Conservation (phyloP, 805 yeast genomes). For the Starmerella apis region DNA sequence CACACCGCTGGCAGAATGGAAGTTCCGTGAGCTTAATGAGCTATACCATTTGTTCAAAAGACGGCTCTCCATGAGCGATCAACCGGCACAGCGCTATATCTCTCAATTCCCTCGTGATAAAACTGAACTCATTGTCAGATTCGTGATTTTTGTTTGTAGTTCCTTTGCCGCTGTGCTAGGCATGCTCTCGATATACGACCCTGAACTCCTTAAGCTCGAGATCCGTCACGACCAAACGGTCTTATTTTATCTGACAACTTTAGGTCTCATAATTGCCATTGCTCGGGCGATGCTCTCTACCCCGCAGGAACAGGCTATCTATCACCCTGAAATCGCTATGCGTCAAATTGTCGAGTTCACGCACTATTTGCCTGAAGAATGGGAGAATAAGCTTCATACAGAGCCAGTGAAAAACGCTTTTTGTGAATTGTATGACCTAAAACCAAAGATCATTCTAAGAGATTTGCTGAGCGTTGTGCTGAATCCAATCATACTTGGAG, state of each 20-base stretch:
- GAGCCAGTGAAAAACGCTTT: slow-evolving; percentile 76
- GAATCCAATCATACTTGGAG: slow-evolving; percentile 86
- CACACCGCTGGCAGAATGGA: slow-evolving; percentile 93
- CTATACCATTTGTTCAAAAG: slow-evolving; percentile 77
- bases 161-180: slow-evolving; percentile 84
- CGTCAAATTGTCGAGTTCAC: slow-evolving; percentile 74
- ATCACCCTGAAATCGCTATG: slow-evolving; percentile 85
- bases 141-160: slow-evolving; percentile 68
- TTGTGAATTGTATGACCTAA: slow-evolving; percentile 63
- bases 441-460: slow-evolving; percentile 55
- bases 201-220: slow-evolving; percentile 84
- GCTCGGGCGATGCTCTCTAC: slow-evolving; percentile 60
- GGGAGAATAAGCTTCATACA: slow-evolving; percentile 81
- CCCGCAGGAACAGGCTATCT: slow-evolving; percentile 47
- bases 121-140: slow-evolving; percentile 45
- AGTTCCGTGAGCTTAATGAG: slow-evolving; percentile 86
- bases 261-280: slow-evolving; percentile 83
- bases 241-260: slow-evolving; percentile 73
- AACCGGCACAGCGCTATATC: slow-evolving; percentile 71
- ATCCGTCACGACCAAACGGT: slow-evolving; percentile 70
- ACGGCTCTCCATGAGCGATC: slow-evolving; percentile 64
- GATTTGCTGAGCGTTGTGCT: slow-evolving; percentile 74
- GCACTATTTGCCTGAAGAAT: slow-evolving; percentile 75
- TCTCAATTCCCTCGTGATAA: slow-evolving; percentile 85
- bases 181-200: slow-evolving; percentile 64